Evolutionary conservation across 345 rosid species (phyloP), one percentile per base, ranked within the genome.

Genomic region (Salix arbutifolia): DNA sequence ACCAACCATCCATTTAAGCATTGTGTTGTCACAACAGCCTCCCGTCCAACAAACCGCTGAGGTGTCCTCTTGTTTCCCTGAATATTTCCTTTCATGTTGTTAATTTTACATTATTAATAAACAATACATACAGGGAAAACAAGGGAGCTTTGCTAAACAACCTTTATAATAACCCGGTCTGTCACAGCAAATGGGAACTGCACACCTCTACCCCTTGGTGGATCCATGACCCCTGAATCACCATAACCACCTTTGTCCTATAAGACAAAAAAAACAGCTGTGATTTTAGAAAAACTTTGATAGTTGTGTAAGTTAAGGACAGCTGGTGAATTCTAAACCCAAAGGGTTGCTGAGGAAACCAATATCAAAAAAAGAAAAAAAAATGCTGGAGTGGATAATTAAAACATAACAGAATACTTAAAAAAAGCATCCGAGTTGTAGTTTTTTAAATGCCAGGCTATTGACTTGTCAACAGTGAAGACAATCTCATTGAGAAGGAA

Each of bases 11-110:
- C 98, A 80, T 94, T 92, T 82, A 94, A 84, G 96, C 98, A 94
- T 56, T 92, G 98, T 21, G 98, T 90, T 78, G 94, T 94, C 68
- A 92, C 94, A 67, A 92, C 87, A 66, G 98, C 97, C 84, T 89
- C 91, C 35, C 98, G 97, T 77, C 97, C 98, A 46, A 94, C 98
- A 88, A 94, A 94, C 67, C 93, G 90, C 76, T 85, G 88, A 6
- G 97, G 98, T 14, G 96, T 94, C 86, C 98, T 90, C 83, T 91
- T 94, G 94, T 94, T 94, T 74, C 98, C 98, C 98, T 94, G 81
- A 42, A 70, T 67, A 86, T 74, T 72, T 37, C 28, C 71, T 65
- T 26, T 71, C 79, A 25, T 38, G 72, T 77, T 62, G 61, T 69
- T 67, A 78, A 37, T 69, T 77, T 78, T 62, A 66, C 52, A 48